Percentiles rank a stretch among this genome's conserved stretches.
Evolutionary conservation across 2,329 filamentous ascomycete genomes (phyloP).

Genomic region (Metarhizium rileyi): DNA sequence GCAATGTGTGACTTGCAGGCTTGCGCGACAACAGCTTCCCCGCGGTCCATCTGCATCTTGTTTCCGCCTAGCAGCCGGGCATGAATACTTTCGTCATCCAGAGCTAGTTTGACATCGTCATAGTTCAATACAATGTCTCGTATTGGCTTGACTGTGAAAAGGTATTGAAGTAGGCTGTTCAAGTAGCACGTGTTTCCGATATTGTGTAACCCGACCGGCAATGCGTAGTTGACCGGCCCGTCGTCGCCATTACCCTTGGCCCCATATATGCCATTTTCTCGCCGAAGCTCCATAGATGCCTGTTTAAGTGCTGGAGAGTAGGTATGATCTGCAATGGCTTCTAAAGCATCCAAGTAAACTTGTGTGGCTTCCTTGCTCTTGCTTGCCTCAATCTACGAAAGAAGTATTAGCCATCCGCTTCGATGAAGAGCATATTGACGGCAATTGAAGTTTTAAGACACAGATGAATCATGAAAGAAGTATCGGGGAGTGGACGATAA

Average conservation of each 20-base stretch:
- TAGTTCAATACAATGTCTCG: conserved; percentile 73
- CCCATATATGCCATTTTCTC: conserved; percentile 8
- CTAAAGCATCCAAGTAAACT: conserved; percentile 24
- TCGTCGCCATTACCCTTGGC: conserved; percentile 5
- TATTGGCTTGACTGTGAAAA: conserved; percentile 78
- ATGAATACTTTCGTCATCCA: conserved; percentile 52
- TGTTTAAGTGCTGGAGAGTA: conserved; percentile 15
- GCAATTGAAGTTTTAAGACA: background rate
- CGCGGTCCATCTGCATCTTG: conserved; percentile 37
- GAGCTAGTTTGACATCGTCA: conserved; percentile 58
- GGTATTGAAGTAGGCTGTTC: conserved; percentile 91
- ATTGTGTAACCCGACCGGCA: conserved; percentile 81
- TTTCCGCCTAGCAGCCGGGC: conserved; percentile 66
- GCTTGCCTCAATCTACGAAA: conserved; percentile 16
- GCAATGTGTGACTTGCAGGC: conserved; percentile 51
- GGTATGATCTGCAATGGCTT: conserved; percentile 23
- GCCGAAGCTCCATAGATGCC: conserved; percentile 16
- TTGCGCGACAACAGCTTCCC: conserved; percentile 56
- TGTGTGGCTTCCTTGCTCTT: conserved; percentile 19
- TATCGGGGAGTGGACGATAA: background rate
- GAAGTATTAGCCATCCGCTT: background rate
- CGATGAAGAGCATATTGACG: background rate
- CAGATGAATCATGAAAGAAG: background rate
- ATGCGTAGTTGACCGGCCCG: conserved; percentile 31
- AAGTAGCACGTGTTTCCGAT: conserved; percentile 98